These are phyloP conservation scores for Russula emetica DNA, from an alignment of 768 basidiomycete genomes.

Conservation along the genomic window DNA sequence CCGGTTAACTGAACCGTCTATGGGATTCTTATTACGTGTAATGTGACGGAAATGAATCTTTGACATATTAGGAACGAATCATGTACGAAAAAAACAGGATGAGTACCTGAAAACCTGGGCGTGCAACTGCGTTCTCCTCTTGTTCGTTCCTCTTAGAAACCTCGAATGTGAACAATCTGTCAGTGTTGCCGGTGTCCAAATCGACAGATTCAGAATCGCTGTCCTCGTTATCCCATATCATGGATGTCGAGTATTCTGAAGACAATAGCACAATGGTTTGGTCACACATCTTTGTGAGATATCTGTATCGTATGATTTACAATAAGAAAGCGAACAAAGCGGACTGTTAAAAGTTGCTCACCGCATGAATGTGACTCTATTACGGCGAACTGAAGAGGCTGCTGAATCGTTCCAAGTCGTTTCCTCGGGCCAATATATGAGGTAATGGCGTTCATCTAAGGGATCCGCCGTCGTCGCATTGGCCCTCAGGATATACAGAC, in stretches of 20 bases:
- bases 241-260: constrained; percentile 41
- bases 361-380: constrained; percentile 62
- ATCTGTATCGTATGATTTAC: constrained; percentile 4
- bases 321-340: background rate
- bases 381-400: constrained; percentile 42
- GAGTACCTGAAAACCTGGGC: constrained; percentile 46
- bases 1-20: background rate
- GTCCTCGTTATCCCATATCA: constrained; percentile 43
- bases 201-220: constrained; percentile 30
- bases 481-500: constrained; percentile 43
- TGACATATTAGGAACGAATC: background rate
- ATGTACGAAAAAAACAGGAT: background rate
- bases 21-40: background rate
- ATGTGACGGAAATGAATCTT: constrained; percentile 4
- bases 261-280: constrained; percentile 52
- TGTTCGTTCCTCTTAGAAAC: constrained; percentile 53
- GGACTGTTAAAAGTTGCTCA: constrained; percentile 28
- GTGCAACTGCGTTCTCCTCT: constrained; percentile 45
- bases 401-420: constrained; percentile 55
- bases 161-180: constrained; percentile 51
- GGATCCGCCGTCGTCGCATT: background rate
- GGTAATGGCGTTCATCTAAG: constrained; percentile 37
- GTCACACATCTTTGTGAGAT: constrained; percentile 40
- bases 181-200: constrained; percentile 42
- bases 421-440: constrained; percentile 60